Evolutionary conservation across 2,329 filamentous ascomycete genomes (phyloP).

Genomic region (Fusarium cyanostomum): DNA sequence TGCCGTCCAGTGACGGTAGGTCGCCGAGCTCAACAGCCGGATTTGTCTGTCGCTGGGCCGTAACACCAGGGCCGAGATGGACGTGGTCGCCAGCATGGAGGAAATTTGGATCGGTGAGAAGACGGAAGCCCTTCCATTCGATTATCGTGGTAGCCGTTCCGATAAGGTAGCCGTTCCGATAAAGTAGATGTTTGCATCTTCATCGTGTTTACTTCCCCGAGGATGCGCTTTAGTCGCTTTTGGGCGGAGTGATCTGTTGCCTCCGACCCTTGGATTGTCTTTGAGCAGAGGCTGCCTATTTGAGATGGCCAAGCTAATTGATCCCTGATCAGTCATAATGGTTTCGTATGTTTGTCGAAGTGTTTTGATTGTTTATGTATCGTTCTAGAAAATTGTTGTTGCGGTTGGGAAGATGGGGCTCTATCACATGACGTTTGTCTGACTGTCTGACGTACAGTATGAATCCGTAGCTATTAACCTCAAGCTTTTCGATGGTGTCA

Average conservation of each 20-base stretch:
- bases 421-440: slow-evolving; percentile 5
- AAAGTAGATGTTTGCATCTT: slow-evolving; percentile 57
- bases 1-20: slow-evolving; percentile 66
- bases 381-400: neutral
- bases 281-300: slow-evolving; percentile 26
- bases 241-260: slow-evolving; percentile 11
- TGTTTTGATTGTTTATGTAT: neutral
- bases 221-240: slow-evolving; percentile 30
- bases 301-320: slow-evolving; percentile 7
- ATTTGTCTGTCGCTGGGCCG: slow-evolving; percentile 62
- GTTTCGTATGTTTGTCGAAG: neutral
- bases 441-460: neutral
- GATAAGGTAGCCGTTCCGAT: slow-evolving; percentile 65
- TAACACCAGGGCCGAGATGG: slow-evolving; percentile 71
- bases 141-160: slow-evolving; percentile 66
- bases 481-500: no score
- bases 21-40: slow-evolving; percentile 68
- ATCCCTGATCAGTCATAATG: slow-evolving; percentile 23
- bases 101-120: slow-evolving; percentile 71
- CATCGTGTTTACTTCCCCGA: slow-evolving; percentile 12
- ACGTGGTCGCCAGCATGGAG: slow-evolving; percentile 73
- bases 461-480: no score
- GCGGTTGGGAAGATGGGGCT: neutral
- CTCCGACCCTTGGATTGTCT: slow-evolving; percentile 3
- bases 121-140: slow-evolving; percentile 61